These are phyloP conservation scores for Colletotrichum coccodes DNA, from an alignment of 2,329 filamentous ascomycete species.

Conservation along the genomic window DNA sequence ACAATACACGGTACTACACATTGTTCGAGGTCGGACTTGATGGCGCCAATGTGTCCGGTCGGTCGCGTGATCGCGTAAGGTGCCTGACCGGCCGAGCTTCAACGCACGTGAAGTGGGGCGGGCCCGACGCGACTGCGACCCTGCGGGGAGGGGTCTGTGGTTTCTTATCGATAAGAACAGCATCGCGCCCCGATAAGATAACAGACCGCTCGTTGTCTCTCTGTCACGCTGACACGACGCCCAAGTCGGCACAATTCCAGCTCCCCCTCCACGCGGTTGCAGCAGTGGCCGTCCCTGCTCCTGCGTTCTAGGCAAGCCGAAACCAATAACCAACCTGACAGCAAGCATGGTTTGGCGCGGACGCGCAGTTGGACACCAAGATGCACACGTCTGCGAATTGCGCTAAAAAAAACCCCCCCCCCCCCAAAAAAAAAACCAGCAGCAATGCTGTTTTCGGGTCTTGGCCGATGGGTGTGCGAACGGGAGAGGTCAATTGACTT, in stretches of 20 bases:
- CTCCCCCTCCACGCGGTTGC: not conserved
- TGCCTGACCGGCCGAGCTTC: conserved; percentile 5
- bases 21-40: not conserved
- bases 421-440: not conserved
- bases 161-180: no score
- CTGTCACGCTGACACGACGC: not conserved
- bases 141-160: no score
- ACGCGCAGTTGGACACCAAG: not conserved
- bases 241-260: not conserved
- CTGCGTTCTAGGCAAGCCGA: not conserved
- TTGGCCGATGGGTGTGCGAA: not conserved
- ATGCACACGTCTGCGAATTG: no score
- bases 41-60: conserved; percentile 7
- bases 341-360: not conserved
- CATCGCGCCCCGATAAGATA: no score
- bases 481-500: not conserved
- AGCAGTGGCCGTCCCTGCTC: not conserved
- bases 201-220: not conserved
- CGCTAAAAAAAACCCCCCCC: no score
- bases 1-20: no score
- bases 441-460: not conserved
- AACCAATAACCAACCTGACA: no score
- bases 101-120: conserved; percentile 9
- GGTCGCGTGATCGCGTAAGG: no score
- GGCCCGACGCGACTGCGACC: not conserved